Conservation (phyloP, 768 basidiomycete species). For the Strobilomyces confusus region DNA sequence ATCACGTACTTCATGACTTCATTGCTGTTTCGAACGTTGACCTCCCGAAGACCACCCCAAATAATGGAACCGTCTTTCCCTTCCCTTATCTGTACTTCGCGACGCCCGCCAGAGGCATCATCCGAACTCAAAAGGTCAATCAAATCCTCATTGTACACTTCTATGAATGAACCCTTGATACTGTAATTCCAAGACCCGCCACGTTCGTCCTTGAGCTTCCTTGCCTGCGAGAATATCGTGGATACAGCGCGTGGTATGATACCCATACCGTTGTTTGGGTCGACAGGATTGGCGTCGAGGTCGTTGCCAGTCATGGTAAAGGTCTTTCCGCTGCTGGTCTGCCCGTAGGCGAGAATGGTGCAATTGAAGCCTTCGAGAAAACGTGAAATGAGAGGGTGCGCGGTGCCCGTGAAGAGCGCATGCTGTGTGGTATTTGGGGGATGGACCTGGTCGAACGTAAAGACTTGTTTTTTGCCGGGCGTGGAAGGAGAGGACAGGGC, state of each 20-base stretch:
- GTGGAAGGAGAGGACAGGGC: slow-evolving; percentile 44
- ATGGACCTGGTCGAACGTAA: slow-evolving; percentile 94
- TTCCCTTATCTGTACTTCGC: slow-evolving; percentile 94
- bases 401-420: slow-evolving; percentile 80
- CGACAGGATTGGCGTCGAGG: slow-evolving; percentile 81
- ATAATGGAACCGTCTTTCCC: slow-evolving; percentile 96
- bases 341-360: slow-evolving; percentile 46
- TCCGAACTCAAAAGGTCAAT: slow-evolving; percentile 87
- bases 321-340: slow-evolving; percentile 34
- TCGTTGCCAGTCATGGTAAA: slow-evolving; percentile 98
- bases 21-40: slow-evolving; percentile 72
- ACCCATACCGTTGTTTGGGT: slow-evolving; percentile 82
- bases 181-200: slow-evolving; percentile 70
- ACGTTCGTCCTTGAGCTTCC: slow-evolving; percentile 73
- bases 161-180: slow-evolving; percentile 90
- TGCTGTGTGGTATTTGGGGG: slow-evolving; percentile 81
- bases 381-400: slow-evolving; percentile 78
- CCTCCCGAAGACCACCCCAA: slow-evolving; percentile 93
- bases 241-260: slow-evolving; percentile 94
- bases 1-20: slow-evolving; percentile 89
- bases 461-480: slow-evolving; percentile 73
- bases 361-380: slow-evolving; percentile 96
- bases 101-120: slow-evolving; percentile 58
- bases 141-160: slow-evolving; percentile 98
- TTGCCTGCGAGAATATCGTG: slow-evolving; percentile 77